A percentile compares a stretch with the other conserved stretches of the same genome.
phyloP scores from a whole-genome alignment of 2,329 filamentous ascomycete genomes.

The Aspergillus novoparasiticus region DNA sequence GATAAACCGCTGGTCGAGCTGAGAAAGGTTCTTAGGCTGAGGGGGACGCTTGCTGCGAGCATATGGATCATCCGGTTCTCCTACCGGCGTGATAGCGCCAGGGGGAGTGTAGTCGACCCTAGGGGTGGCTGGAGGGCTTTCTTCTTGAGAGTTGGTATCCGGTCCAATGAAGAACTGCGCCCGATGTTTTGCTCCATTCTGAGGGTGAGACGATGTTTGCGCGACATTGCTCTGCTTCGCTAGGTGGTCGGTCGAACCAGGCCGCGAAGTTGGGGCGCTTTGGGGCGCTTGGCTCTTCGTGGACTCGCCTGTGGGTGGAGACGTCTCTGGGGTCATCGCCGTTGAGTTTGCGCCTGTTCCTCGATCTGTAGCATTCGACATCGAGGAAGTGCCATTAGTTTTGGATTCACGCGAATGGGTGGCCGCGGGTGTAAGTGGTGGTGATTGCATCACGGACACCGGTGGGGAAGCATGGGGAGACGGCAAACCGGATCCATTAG shows the following conservation, averaged over 20 bases:
- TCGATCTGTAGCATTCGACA: constrained; percentile 35
- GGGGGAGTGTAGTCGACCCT: constrained; percentile 59
- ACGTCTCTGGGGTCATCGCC: constrained; percentile 57
- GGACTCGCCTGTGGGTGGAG: constrained; percentile 47
- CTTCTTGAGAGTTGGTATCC: constrained; percentile 59
- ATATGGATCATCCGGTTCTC: constrained; percentile 82
- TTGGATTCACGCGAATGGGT: constrained; percentile 63
- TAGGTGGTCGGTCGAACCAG: constrained; percentile 43
- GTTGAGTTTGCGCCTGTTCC: constrained; percentile 33
- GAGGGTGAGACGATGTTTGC: constrained; percentile 46
- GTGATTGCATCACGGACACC: constrained; percentile 75
- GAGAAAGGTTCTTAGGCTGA: constrained; percentile 64
- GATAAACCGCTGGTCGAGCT: constrained; percentile 79
- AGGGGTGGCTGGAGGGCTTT: constrained; percentile 64
- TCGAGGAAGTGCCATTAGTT: constrained; percentile 35
- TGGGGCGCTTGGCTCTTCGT: constrained; percentile 32
- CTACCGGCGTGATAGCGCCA: constrained; percentile 75
- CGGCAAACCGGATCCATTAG: constrained; percentile 64
- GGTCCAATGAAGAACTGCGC: constrained; percentile 61
- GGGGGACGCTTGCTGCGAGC: constrained; percentile 77
- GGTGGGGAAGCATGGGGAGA: constrained; percentile 70
- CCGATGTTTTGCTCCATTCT: constrained; percentile 51
- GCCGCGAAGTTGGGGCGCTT: constrained; percentile 43
- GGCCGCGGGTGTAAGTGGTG: constrained; percentile 83
- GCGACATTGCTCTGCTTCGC: constrained; percentile 48